A percentile compares a stretch with the other conserved stretches of the same genome.
Evolutionary conservation across 2,329 filamentous ascomycete genomes (phyloP).

Genomic region (Nothopassalora personata): DNA sequence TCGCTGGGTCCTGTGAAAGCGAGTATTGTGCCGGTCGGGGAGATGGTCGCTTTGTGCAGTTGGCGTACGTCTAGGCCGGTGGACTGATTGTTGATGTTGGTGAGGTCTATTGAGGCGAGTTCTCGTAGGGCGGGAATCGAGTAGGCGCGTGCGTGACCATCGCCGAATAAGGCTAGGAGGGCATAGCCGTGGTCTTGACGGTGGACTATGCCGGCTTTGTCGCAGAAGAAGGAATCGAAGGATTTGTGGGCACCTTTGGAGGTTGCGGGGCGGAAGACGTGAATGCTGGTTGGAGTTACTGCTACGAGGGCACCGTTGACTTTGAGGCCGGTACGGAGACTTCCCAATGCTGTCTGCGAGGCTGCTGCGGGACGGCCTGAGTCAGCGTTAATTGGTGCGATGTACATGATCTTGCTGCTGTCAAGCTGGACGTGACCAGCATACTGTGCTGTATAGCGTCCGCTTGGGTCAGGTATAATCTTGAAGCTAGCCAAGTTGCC

Average conservation of each 20-base stretch:
- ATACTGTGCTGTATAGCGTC: slow-evolving; percentile 66
- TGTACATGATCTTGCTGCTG: slow-evolving; percentile 60
- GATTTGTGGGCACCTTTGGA: slow-evolving; percentile 87
- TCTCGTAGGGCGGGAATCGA: slow-evolving; percentile 86
- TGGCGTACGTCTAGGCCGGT: slow-evolving; percentile 63
- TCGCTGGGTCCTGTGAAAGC: slow-evolving; percentile 88
- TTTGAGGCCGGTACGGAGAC: slow-evolving; percentile 66
- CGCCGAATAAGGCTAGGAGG: slow-evolving; percentile 77
- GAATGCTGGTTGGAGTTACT: slow-evolving; percentile 67
- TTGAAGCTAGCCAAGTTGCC: slow-evolving; percentile 88
- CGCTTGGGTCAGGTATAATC: slow-evolving; percentile 65
- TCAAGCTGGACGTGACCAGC: slow-evolving; percentile 64
- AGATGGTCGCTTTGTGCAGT: slow-evolving; percentile 65
- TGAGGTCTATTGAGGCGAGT: slow-evolving; percentile 62
- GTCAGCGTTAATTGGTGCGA: slow-evolving; percentile 74
- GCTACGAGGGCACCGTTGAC: slow-evolving; percentile 77
- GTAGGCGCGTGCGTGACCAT: slow-evolving; percentile 72
- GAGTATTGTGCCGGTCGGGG: slow-evolving; percentile 73
- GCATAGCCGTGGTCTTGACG: slow-evolving; percentile 68
- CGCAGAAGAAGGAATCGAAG: slow-evolving; percentile 78
- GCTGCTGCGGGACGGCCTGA: slow-evolving; percentile 71
- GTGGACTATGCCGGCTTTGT: slow-evolving; percentile 70
- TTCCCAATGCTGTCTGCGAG: slow-evolving; percentile 68
- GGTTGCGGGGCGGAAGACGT: slow-evolving; percentile 79
- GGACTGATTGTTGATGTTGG: slow-evolving; percentile 42